Conservation (phyloP, 2,329 filamentous ascomycete genomes). For the Corinectria fuckeliana region DNA sequence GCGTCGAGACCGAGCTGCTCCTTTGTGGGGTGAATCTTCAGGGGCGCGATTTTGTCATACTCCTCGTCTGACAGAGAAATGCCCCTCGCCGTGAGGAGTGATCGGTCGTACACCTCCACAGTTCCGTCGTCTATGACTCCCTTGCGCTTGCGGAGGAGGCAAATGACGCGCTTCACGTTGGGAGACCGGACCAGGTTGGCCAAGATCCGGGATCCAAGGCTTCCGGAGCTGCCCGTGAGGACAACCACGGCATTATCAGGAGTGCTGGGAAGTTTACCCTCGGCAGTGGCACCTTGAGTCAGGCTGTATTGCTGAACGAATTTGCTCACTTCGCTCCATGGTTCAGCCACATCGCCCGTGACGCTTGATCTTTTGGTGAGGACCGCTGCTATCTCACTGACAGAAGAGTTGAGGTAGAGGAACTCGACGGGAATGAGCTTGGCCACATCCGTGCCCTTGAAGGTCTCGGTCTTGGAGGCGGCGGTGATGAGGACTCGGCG, state of each 20-base stretch:
- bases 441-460: slow-evolving; percentile 17
- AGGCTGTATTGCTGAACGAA: slow-evolving; percentile 16
- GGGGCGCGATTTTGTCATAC: slow-evolving; percentile 22
- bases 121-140: background rate
- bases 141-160: slow-evolving; percentile 9
- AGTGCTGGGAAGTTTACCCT: slow-evolving; percentile 7
- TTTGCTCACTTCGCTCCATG: background rate
- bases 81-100: slow-evolving; percentile 9
- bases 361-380: slow-evolving; percentile 7
- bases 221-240: slow-evolving; percentile 30
- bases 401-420: slow-evolving; percentile 26
- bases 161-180: slow-evolving; percentile 18
- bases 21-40: slow-evolving; percentile 24
- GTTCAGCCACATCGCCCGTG: background rate
- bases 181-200: slow-evolving; percentile 17
- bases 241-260: slow-evolving; percentile 19
- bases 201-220: slow-evolving; percentile 25
- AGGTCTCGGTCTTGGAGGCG: slow-evolving; percentile 19
- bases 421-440: slow-evolving; percentile 25
- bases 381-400: slow-evolving; percentile 16
- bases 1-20: slow-evolving; percentile 22
- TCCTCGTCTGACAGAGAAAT: slow-evolving; percentile 15
- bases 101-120: slow-evolving; percentile 8
- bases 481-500: slow-evolving; percentile 17
- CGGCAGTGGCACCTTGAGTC: background rate